Conservation (phyloP, 2,329 filamentous ascomycete genomes). For the Botrytis porri region DNA sequence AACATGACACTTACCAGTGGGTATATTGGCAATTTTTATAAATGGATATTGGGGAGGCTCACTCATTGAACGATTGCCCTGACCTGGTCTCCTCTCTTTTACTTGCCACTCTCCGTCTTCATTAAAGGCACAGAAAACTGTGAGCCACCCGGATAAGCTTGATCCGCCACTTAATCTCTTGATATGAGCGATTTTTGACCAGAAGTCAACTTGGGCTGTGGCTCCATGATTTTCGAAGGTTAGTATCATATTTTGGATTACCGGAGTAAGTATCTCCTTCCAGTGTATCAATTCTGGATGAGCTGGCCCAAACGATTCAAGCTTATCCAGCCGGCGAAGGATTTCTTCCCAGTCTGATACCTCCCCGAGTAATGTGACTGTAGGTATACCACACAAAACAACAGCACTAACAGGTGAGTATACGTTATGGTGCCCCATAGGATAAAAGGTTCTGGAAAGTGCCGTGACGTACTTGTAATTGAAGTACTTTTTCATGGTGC, state of each 20-base stretch:
- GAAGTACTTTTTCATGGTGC: not conserved
- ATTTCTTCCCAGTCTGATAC: not conserved
- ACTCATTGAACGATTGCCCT: accelerated
- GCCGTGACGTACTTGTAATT: not conserved
- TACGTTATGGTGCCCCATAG: not conserved
- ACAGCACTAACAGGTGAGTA: not conserved
- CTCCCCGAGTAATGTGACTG: not conserved
- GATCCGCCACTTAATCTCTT: not conserved
- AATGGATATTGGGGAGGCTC: not conserved
- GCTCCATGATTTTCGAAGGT: not conserved
- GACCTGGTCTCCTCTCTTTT: not conserved
- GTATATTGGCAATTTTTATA: not conserved
- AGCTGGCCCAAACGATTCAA: not conserved
- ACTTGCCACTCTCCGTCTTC: not conserved
- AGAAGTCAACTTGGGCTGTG: not conserved
- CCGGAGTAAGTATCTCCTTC: not conserved
- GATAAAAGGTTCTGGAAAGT: not conserved
- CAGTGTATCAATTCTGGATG: not conserved
- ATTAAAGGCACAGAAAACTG: not conserved
- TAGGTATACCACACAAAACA: not conserved
- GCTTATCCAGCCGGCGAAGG: not conserved
- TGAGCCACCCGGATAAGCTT: not conserved
- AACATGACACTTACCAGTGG: not conserved
- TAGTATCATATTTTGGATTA: not conserved
- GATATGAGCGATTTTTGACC: not conserved